Base-by-base conservation (phyloP, 2,329 filamentous ascomycete species). In the Sporothrix pallida region DNA sequence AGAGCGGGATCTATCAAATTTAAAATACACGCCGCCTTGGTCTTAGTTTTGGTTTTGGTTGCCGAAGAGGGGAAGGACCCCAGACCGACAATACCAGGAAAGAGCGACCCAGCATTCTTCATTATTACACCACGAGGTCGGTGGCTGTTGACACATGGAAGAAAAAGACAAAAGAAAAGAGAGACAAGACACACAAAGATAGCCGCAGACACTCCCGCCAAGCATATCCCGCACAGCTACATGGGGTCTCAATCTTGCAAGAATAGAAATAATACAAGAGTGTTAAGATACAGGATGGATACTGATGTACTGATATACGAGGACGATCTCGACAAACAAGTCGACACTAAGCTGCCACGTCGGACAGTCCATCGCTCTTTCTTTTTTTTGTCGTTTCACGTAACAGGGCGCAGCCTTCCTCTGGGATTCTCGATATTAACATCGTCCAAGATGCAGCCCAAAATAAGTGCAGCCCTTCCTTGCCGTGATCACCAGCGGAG, bases 1-100 rank as follows among this genome's bases (percentile, higher is more conserved):
- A 68, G 31, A 48, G 50, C 52, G 52, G 52, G 52, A 26, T 60
- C 52, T 48, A 26, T 58, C 68, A 70, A 17, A 46, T 58, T 60
- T n/a, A 70, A 68, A 65, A 46, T 46, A 10, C n/a, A 13, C 15
- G 31, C 31, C 31, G 31, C 31, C 31, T 37, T 37, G 31, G 31
- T 37, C 31, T 37, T 37, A 1, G 31, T 37, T 37, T 37, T 37
- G 31, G 9, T 0, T 5, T 60, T 26, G 23, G 31, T 13, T 31
- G 13, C 17, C 58, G 13, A 20, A 52, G 46, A 68, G 23, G 65
- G 8, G 46, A 15, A 31, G 46, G 63, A 15, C 62, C 62, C 10
- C 9, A 46, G 42, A 65, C 62, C 62, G 46, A 48, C 62, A 48
- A 48, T 48, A 48, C 46, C 46, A 54, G 65, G 67, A 37, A 69